Evolutionary conservation across 305 asterid species (phyloP), one percentile per base, ranked within the genome.

Genomic region (Striga hermonthica): DNA sequence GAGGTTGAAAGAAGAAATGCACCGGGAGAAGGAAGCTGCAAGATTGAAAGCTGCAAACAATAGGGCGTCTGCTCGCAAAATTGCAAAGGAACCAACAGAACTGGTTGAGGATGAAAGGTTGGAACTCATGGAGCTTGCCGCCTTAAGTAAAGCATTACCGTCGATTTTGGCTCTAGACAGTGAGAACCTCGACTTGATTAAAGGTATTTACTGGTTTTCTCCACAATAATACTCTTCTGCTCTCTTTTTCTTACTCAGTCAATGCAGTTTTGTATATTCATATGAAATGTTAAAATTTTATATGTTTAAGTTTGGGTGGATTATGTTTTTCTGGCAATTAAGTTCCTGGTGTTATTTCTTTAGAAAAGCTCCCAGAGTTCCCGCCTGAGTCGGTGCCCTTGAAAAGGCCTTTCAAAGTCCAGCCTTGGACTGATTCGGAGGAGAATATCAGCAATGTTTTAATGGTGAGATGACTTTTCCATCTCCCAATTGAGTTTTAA

Each of bases 91-190:
- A 75, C 86, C 96, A 16, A 67, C 70, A 56, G 97, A 91, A 67
- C 73, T 91, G 76, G 74, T 89, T 9, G 98, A 91, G 55, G 98
- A 91, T 74, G 93, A 87, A 75, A 80, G 71, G 15, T 64, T 91
- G 83, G 98, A 89, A 80, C 94, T 91, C 61, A 87, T 91, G 98
- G 97, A 91, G 78, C 67, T 92, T 53, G 96, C 96, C 38, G 85
- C 90, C 57, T 79, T 80, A 68, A 78, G 72, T 64, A 81, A 52
- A 74, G 90, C 89, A 39, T 66, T 86, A 72, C 83, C 91, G 74
- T 86, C 97, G n/a, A 55, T 84, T 72, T 60, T 75, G 77, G 79
- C 91, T 70, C 93, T 92, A 49, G 97, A 87, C 64, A 68, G 52
- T 74, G 96, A 81, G 69, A 78, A 76, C 75, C 91, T 89, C 31